Evolutionary conservation across 345 rosid species (phyloP).

Genomic region (Excoecaria agallocha): DNA sequence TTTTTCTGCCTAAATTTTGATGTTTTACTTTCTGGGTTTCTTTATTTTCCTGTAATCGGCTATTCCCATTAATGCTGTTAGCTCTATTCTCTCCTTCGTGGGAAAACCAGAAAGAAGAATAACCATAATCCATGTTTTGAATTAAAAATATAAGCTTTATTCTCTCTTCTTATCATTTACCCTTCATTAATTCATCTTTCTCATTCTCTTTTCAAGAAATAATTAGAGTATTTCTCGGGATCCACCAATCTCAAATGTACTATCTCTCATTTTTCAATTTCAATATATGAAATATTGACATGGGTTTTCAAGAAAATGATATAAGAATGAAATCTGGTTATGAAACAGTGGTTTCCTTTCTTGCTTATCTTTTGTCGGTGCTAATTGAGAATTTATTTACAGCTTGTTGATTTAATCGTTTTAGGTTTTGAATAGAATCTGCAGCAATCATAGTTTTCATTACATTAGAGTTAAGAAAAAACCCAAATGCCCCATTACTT

Average conservation of each 20-base stretch:
- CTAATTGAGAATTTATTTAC: not conserved
- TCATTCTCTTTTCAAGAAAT: conserved; percentile 6
- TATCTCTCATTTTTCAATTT: not conserved
- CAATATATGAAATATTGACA: not conserved
- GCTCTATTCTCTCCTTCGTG: too few relatives aligned
- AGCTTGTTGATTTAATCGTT: not conserved
- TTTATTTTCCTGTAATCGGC: too few relatives aligned
- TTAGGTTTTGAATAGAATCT: not conserved
- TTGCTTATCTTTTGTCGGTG: not conserved
- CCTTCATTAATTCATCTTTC: not conserved
- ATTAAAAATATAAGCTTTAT: too few relatives aligned
- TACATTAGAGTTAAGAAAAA: not conserved
- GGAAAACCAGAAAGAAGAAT: too few relatives aligned
- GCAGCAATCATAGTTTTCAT: not conserved
- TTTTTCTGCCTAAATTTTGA: too few relatives aligned
- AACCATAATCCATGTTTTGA: too few relatives aligned
- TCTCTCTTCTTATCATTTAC: not conserved
- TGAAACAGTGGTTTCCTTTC: not conserved
- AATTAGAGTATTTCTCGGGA: conserved; percentile 4
- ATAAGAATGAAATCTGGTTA: conserved; percentile 13
- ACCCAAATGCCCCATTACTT: not conserved
- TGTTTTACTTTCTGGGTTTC: too few relatives aligned
- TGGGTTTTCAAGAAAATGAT: not conserved
- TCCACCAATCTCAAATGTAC: conserved; percentile 8
- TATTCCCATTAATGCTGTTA: too few relatives aligned